Percentiles rank a stretch among this genome's conserved stretches.
phyloP scores from a whole-genome alignment of 2,329 filamentous ascomycete genomes.

The Neofusicoccum laricinum region DNA sequence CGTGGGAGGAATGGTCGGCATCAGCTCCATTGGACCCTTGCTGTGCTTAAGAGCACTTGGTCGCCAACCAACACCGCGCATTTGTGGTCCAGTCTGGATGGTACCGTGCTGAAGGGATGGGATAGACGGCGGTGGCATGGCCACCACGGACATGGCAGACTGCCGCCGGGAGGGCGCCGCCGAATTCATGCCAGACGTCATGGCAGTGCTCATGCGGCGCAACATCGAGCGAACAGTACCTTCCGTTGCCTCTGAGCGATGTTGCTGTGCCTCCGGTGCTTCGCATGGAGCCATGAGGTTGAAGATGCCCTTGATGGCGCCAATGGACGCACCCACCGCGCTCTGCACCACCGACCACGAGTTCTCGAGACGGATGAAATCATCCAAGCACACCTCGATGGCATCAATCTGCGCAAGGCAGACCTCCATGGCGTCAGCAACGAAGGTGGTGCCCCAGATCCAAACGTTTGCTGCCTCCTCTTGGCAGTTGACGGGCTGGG shows the following conservation, averaged over 20 bases:
- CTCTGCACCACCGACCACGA: slow-evolving; percentile 43
- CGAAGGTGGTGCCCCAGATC: slow-evolving; percentile 44
- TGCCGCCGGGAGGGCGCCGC: slow-evolving; percentile 2
- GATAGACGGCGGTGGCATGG: not conserved
- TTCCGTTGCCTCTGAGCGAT: slow-evolving; percentile 12
- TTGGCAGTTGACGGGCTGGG: slow-evolving; percentile 36
- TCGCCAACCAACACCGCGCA: not conserved
- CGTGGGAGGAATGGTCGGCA: slow-evolving; percentile 15
- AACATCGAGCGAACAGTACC: slow-evolving; percentile 16
- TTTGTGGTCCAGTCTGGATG: not conserved
- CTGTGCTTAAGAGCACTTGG: slow-evolving; percentile 12
- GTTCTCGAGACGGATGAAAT: slow-evolving; percentile 47
- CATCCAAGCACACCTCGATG: slow-evolving; percentile 40
- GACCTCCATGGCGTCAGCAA: slow-evolving; percentile 45
- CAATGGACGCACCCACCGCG: slow-evolving; percentile 39
- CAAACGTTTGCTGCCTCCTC: slow-evolving; percentile 44
- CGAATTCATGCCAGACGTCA: slow-evolving; percentile 13
- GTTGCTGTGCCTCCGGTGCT: slow-evolving; percentile 19
- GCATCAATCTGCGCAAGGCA: slow-evolving; percentile 39
- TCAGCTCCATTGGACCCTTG: slow-evolving; percentile 10
- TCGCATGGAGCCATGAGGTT: slow-evolving; percentile 38
- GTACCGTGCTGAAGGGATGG: not conserved
- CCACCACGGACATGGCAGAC: slow-evolving; percentile 6
- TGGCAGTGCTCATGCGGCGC: slow-evolving; percentile 16
- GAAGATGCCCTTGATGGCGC: slow-evolving; percentile 45